Evolutionary conservation across 1,139 yeast species (phyloP).

Genomic region (Trichomonascaceae sp.): DNA sequence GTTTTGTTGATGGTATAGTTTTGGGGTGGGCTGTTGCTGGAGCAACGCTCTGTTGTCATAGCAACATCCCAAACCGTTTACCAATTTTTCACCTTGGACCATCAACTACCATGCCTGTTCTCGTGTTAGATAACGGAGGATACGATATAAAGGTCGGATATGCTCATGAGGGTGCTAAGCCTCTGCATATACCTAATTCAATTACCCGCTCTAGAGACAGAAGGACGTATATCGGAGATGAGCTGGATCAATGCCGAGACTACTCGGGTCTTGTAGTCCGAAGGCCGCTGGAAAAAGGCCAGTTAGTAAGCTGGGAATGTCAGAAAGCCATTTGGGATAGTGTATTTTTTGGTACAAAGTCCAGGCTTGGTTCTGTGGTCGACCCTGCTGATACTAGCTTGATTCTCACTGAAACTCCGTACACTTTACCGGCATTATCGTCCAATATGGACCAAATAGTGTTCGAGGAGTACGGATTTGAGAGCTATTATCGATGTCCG

Average conservation of each 20-base stretch:
- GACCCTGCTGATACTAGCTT: constrained; percentile 48
- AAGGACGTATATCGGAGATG: constrained; percentile 66
- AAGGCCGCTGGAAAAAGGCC: constrained; percentile 82
- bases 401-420: constrained; percentile 70
- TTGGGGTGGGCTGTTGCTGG: not conserved
- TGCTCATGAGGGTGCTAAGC: constrained; percentile 35
- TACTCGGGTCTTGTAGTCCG: constrained; percentile 69
- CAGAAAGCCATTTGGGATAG: constrained; percentile 94
- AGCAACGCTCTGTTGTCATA: not conserved
- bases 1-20: not conserved
- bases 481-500: constrained; percentile 55
- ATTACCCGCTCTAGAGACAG: constrained; percentile 74
- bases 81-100: not conserved
- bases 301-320: constrained; percentile 84
- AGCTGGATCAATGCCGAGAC: constrained; percentile 56
- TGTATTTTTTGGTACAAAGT: constrained; percentile 43
- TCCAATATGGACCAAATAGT: constrained; percentile 85
- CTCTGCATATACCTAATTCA: constrained; percentile 59
- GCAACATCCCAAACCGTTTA: not conserved
- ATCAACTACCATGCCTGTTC: constrained; percentile 19
- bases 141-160: constrained; percentile 75
- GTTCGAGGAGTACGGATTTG: constrained; percentile 88
- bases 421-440: constrained; percentile 75
- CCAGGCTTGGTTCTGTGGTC: constrained; percentile 22
- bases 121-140: constrained; percentile 81